A percentile compares a stretch with the other conserved stretches of the same genome.
phyloP scores from a whole-genome alignment of 2,329 filamentous ascomycete genomes.

The Pleoardoris graminearum region DNA sequence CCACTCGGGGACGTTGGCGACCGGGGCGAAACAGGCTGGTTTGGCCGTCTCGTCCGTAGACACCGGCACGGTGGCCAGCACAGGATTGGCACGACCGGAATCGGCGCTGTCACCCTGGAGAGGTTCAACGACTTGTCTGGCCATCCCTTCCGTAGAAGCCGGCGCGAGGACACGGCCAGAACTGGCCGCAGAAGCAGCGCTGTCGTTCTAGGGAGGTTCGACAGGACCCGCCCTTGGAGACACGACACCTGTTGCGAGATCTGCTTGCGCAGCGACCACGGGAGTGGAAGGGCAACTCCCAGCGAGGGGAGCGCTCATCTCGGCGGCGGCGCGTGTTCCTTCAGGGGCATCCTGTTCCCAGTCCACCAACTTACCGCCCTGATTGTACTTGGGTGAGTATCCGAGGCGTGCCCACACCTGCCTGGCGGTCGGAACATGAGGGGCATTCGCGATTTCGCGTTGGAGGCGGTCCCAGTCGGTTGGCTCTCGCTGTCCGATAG shows the following conservation, averaged over 20 bases:
- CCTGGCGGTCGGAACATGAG: too few relatives aligned
- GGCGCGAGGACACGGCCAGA: background rate
- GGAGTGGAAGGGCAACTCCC: background rate
- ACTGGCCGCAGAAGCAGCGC: background rate
- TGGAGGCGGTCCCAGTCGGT: too few relatives aligned
- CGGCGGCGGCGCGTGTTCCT: background rate
- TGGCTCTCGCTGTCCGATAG: too few relatives aligned
- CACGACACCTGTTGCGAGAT: background rate
- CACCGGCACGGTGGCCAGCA: background rate
- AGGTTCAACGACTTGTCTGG: background rate
- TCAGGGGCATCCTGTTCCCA: background rate
- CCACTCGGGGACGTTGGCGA: background rate
- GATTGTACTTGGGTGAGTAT: background rate
- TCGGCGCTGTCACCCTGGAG: background rate
- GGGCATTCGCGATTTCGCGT: too few relatives aligned
- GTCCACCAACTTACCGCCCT: background rate
- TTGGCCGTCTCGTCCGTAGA: slow-evolving; percentile 1
- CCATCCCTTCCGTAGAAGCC: slow-evolving; percentile 3
- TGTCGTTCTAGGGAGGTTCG: background rate
- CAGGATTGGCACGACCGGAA: background rate
- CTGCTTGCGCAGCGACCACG: slow-evolving; percentile 2
- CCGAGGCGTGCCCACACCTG: background rate
- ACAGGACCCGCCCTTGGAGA: background rate
- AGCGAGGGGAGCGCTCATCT: background rate
- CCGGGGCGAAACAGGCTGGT: background rate